These are phyloP conservation scores for Alternaria consortialis DNA, from an alignment of 2,329 filamentous ascomycete species.

Conservation along the genomic window DNA sequence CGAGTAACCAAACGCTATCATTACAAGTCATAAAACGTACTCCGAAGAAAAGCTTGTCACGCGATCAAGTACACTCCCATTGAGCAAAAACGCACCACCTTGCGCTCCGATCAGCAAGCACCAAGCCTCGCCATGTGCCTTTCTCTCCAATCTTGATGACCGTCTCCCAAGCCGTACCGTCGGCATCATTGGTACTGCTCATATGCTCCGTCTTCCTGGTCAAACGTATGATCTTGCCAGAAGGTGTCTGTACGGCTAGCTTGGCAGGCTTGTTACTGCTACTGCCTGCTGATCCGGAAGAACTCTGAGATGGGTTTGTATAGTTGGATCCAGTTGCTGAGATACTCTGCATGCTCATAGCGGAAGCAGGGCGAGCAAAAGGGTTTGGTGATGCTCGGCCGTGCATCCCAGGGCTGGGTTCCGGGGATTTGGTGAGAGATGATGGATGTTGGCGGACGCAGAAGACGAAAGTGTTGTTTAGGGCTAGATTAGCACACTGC, in stretches of 20 bases:
- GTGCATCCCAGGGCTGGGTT: conserved; percentile 47
- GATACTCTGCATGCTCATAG: conserved; percentile 68
- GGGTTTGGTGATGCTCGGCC: conserved; percentile 62
- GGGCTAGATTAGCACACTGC: conserved; percentile 84
- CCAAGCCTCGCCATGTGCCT: conserved; percentile 81
- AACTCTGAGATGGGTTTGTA: conserved; percentile 65
- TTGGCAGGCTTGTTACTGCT: conserved; percentile 84
- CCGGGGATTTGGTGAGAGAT: conserved; percentile 53
- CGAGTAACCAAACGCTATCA: conserved; percentile 24
- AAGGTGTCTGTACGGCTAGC: conserved; percentile 90
- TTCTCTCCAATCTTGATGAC: conserved; percentile 89
- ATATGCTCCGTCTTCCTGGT: conserved; percentile 80
- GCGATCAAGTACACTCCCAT: conserved; percentile 64
- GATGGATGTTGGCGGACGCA: conserved; percentile 92
- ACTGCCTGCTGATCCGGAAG: conserved; percentile 64
- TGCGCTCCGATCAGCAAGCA: conserved; percentile 82
- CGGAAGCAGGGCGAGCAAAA: conserved; percentile 64
- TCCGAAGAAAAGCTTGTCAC: not conserved
- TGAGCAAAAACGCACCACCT: conserved; percentile 94
- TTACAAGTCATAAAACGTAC: conserved; percentile 28
- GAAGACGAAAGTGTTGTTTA: conserved; percentile 99
- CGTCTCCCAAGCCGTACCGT: conserved; percentile 85
- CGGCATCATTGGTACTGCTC: conserved; percentile 65
- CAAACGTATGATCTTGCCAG: conserved; percentile 90
- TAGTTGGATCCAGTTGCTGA: conserved; percentile 62